Evolutionary conservation across 345 rosid genomes (phyloP), one percentile per base, ranked within the genome.

Genomic region (Eucalyptus cloeziana): DNA sequence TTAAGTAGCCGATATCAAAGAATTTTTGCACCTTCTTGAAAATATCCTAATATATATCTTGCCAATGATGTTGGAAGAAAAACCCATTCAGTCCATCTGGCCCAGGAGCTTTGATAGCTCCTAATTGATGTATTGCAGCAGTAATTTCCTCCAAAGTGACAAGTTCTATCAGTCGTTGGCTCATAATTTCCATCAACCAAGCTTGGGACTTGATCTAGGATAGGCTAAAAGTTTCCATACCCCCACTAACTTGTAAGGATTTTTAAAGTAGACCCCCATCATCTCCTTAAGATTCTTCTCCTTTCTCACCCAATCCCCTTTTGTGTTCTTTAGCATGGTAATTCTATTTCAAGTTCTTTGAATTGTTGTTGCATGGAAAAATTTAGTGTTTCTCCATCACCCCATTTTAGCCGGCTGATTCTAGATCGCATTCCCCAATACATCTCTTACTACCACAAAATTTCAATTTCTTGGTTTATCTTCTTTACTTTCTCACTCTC

Each of bases 1-100:
- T 58, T 58, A 58, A 24, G n/a, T 25, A 0, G n/a, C 0, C 2
- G 4, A 5, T 58, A 24, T 58, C n/a, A 58, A 25, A 58, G 30
- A 56, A 2, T 3, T 58, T 58, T 0, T 24, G 2, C 7, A 58
- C 67, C 0, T 25, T 0, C 67, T 10, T 0, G 2, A 58, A 24
- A 58, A 58, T 58, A 24, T 58, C n/a, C 14, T 0, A 0, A 11
- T 27, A 10, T 24, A 25, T 10, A 10, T 25, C 0, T 5, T 24
- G 64, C 0, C 7, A 25, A 0, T 58, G 64, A 24, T 58, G 6
- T 27, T 58, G 64, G 30, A 11, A 58, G 30, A 58, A 58, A 0
- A 0, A 24, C 13, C 0, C 64, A 58, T 58, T 58, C 2, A 11
- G 2, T 10, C 4, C 64, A 2, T 58, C n/a, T 0, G 0, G 2